These are phyloP conservation scores for Laetiporus sulphureus DNA, from an alignment of 1,284 basidiomycete genomes.

Conservation along the genomic window DNA sequence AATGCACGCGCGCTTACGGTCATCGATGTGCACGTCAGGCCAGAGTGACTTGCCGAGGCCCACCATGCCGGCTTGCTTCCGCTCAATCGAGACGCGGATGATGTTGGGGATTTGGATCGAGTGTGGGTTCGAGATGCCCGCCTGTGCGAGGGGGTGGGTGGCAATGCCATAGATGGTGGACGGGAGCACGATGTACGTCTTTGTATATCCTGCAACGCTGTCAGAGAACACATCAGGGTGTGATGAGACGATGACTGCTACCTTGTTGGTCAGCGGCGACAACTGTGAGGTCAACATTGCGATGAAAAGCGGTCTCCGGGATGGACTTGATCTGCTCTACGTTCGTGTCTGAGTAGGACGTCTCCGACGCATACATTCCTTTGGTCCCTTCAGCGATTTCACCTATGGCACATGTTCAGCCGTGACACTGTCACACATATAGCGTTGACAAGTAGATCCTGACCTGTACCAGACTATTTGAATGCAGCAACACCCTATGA, in stretches of 20 bases:
- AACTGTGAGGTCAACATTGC: conserved; percentile 26
- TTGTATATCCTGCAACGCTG: conserved; percentile 25
- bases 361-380: conserved; percentile 24
- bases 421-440: not conserved
- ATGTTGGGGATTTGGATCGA: conserved; percentile 33
- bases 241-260: too few species aligned
- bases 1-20: conserved; percentile 16
- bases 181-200: conserved; percentile 33
- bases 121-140: conserved; percentile 29
- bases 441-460: not conserved
- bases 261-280: conserved; percentile 29
- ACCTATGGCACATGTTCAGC: conserved; percentile 6
- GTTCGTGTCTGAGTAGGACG: conserved; percentile 31
- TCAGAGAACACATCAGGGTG: not conserved
- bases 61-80: conserved; percentile 29
- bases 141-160: conserved; percentile 26
- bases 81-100: conserved; percentile 23
- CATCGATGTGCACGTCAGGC: conserved; percentile 27
- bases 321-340: conserved; percentile 28
- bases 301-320: conserved; percentile 26
- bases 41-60: conserved; percentile 25
- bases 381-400: conserved; percentile 26
- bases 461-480: conserved; percentile 29
- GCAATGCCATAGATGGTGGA: conserved; percentile 35
- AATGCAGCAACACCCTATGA: not conserved